These are phyloP conservation scores for Kwoniella sp. DNA, from an alignment of 768 basidiomycete species.

Conservation along the genomic window DNA sequence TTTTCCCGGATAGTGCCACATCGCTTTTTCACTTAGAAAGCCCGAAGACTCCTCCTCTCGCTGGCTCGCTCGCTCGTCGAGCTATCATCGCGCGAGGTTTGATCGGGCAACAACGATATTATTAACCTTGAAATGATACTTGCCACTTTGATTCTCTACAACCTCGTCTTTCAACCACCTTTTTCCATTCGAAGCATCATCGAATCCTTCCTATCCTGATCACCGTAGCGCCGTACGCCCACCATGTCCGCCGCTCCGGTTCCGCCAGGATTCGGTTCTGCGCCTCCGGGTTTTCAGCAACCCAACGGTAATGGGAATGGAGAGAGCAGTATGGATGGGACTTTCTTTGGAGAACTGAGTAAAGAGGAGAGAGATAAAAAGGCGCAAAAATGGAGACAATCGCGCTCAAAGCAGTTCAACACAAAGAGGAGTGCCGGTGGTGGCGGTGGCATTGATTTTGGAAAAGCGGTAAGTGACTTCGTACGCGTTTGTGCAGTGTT, in stretches of 20 bases:
- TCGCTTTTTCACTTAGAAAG: neutral
- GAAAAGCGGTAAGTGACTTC: slow-evolving; percentile 55
- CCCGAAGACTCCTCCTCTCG: neutral
- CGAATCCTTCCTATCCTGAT: neutral
- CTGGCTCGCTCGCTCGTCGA: neutral
- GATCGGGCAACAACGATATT: neutral
- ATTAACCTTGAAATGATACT: neutral
- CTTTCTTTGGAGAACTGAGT: slow-evolving; percentile 58
- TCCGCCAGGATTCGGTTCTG: slow-evolving; percentile 44
- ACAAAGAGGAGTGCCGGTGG: slow-evolving; percentile 53
- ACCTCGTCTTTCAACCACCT: neutral
- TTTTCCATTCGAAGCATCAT: slow-evolving; percentile 1
- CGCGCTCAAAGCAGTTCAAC: slow-evolving; percentile 72
- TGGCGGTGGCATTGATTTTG: slow-evolving; percentile 55
- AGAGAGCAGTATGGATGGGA: slow-evolving; percentile 45
- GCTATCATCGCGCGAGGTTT: slow-evolving; percentile 2
- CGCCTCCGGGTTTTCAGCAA: slow-evolving; percentile 32
- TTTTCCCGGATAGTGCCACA: neutral
- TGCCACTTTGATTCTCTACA: slow-evolving; percentile 2
- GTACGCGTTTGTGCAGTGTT: no score
- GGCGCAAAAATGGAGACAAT: slow-evolving; percentile 92
- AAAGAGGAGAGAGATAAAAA: slow-evolving; percentile 81
- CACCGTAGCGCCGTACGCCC: slow-evolving; percentile 1
- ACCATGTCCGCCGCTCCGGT: slow-evolving; percentile 32
- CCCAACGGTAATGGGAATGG: slow-evolving; percentile 31